Base-by-base conservation (phyloP, 1,139 yeast genomes). In the Wickerhamomyces sp. region DNA sequence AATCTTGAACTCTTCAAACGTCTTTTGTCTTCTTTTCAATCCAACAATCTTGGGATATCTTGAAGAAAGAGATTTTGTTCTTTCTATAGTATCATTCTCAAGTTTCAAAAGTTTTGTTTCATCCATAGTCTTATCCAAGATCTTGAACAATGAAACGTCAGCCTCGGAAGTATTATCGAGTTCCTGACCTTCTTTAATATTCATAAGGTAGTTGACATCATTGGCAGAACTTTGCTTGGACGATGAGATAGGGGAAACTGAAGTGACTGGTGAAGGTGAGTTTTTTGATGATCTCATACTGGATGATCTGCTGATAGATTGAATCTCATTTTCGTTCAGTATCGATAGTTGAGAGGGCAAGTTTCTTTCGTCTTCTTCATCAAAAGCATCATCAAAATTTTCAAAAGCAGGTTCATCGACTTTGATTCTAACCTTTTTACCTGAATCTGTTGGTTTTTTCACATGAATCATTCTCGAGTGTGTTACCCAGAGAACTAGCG, bases 401-500 rank as follows among this genome's bases (percentile, higher is more conserved):
- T 11, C 31, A n/a, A 26, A 38, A 21, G 30, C 38, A 12, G 32
- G 18, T 22, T 40, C 47, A 18, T 36, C 39, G 13, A 33, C 37
- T 17, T 43, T 42, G 22, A 41, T 39, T 1, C 35, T 36, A 14
- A 39, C 45, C n/a, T 36, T 23, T 17, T 20, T 34, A 18, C 32
- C 36, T 22, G 36, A 36, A 18, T 43, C 34, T 4, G 41, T 39
- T 24, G 47, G 20, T 26, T 26, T 42, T 14, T 40, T 13, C 5
- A 46, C 45, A 26, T 59, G 55, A 7, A 62, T 55, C 23, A 59
- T 58, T 47, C 87, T 71, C 1, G 94, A 81, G 54, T 84, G 88
- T 0, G 96, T 86, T n/a, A 89, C 69, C 96, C 96, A 89, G 16
- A 88, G 58, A 4, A 86, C 79, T 42, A 73, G 70, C 5, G 78